Percentiles rank a stretch among this genome's conserved stretches.
Evolutionary conservation across 2,329 filamentous ascomycete species (phyloP).

Genomic region (Ceratocystis colombiana): DNA sequence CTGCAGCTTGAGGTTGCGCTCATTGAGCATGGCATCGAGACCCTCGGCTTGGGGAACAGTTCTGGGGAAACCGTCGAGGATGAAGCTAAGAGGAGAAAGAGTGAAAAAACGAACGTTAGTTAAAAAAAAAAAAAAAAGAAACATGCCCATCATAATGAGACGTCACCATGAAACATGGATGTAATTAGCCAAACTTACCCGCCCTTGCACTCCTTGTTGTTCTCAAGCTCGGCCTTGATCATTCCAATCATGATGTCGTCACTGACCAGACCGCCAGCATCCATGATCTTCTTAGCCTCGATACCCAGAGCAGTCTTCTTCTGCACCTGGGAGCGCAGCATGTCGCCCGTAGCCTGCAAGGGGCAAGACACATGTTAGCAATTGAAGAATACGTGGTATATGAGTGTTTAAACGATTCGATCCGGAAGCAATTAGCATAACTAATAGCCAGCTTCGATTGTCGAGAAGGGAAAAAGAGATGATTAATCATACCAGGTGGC

Average conservation of each 20-base stretch:
- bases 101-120: not conserved
- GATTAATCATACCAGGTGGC: slow-evolving; percentile 69
- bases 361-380: slow-evolving; percentile 15
- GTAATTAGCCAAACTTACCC: slow-evolving; percentile 52
- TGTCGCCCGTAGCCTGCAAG: slow-evolving; percentile 84
- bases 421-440: not conserved
- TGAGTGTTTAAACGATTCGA: not conserved
- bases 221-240: slow-evolving; percentile 95
- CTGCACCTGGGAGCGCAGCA: slow-evolving; percentile 95
- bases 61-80: slow-evolving; percentile 95
- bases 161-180: too few species aligned
- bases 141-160: not conserved
- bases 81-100: slow-evolving; percentile 56
- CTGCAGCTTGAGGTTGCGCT: slow-evolving; percentile 73
- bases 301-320: slow-evolving; percentile 91
- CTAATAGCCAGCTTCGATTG: not conserved
- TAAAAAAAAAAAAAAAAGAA: not conserved
- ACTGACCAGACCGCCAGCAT: slow-evolving; percentile 90
- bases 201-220: slow-evolving; percentile 90
- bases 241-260: slow-evolving; percentile 99
- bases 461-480: not conserved
- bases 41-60: slow-evolving; percentile 92
- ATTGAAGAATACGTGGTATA: slow-evolving; percentile 25
- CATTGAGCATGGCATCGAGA: slow-evolving; percentile 80
- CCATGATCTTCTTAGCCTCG: slow-evolving; percentile 99